Base-by-base conservation (phyloP, 768 basidiomycete genomes). In the Leccinum longicurvipes region DNA sequence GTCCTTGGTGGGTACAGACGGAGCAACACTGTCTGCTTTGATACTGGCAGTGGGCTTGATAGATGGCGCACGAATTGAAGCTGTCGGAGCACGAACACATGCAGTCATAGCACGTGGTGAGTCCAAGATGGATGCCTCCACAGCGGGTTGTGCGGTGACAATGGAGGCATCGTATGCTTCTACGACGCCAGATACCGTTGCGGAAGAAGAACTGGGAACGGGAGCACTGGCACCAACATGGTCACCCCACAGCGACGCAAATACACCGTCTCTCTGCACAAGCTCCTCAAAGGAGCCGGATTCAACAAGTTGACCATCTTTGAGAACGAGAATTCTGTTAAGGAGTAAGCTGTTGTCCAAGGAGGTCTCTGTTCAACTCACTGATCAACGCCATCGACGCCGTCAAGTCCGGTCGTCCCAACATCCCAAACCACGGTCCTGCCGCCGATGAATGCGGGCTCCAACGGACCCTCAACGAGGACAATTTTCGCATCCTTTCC, bases 171-270 rank as follows among this genome's bases (percentile, higher is more conserved):
- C 73, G 47, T 68, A 66, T 39, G 63, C 73, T 32, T 63, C 67
- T 7, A 29, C 61, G 17, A 51, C 49, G 25, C 70, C 68, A 3
- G 68, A 67, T 17, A 65, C 61, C 7, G 65, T 60, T 21, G 56
- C 61, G 49, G 62, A 60, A 17, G 63, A 67, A 34, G 70, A 71
- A 19, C 66, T 61, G 4, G 77, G 72, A 34, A 74, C 63, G 15
- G 77, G 71, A 57, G 72, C 73, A 51, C 82, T 78, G 4, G 86
- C 78, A 23, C 84, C 83, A 28, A 88, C 76, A 65, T 95, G 90
- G 67, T 91, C 84, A 1, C 89, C 85, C 93, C 94, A 97, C 89
- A 95, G 89, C 1, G 82, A 77, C 12, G 90, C 87, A 63, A 93
- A 94, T 36, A 83, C 65, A 50, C 90, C 90, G 60, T 87, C 81